A percentile compares a stretch with the other conserved stretches of the same genome.
Conservation (phyloP, 257 asterid species). For the Gynochthodes officinalis region DNA sequence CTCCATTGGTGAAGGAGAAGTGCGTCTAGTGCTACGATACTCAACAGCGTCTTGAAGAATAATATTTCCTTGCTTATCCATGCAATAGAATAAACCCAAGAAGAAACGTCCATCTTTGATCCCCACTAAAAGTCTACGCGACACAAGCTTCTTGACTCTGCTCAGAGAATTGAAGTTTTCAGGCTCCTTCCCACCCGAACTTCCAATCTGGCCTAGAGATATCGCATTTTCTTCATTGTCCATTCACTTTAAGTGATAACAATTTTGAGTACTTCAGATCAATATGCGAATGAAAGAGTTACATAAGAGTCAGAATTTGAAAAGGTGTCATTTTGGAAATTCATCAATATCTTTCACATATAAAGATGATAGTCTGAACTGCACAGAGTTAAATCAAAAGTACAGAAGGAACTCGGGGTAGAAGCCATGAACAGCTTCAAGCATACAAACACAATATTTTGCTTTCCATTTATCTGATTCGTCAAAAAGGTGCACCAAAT, state of each 20-base stretch:
- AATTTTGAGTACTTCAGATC: neutral
- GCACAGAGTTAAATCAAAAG: neutral
- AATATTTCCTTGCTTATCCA: conserved; percentile 91
- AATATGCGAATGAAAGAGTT: neutral
- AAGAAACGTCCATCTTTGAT: conserved; percentile 84
- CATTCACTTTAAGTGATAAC: conserved; percentile 3
- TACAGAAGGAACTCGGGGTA: neutral
- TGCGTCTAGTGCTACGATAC: conserved; percentile 74
- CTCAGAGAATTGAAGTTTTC: conserved; percentile 36
- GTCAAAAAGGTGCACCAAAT: neutral
- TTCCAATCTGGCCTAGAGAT: conserved; percentile 13
- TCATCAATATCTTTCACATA: neutral
- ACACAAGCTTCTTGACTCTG: conserved; percentile 59
- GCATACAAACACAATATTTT: neutral
- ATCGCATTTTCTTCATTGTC: conserved; percentile 8
- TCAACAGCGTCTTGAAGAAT: conserved; percentile 90
- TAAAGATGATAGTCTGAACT: neutral
- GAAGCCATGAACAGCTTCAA: neutral
- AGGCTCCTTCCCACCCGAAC: conserved; percentile 30
- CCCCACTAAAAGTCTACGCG: conserved; percentile 63
- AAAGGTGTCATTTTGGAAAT: neutral
- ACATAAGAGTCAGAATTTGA: neutral
- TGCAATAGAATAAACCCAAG: conserved; percentile 70
- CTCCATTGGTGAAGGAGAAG: conserved; percentile 81
- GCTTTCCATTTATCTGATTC: no score